Evolutionary conservation across 768 basidiomycete genomes (phyloP).

Genomic region (Lanmaoa pseudosensibilis): DNA sequence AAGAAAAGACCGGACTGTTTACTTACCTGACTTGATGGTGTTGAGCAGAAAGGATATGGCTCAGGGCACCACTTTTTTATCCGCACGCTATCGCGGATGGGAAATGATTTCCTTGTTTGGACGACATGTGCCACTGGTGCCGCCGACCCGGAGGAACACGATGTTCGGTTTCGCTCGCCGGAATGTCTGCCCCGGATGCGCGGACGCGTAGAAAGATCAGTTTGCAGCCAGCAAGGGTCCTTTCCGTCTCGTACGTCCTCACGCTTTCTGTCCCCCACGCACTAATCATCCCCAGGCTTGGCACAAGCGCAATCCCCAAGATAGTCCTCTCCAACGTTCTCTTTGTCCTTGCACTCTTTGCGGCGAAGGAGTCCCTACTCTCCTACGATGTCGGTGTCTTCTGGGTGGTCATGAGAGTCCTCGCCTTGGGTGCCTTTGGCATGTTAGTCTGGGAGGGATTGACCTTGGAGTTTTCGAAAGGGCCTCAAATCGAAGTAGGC

Average conservation of each 20-base stretch:
- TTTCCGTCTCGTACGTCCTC: slow-evolving; percentile 51
- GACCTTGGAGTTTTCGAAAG: slow-evolving; percentile 54
- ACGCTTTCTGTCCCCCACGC: not conserved
- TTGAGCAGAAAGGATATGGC: not conserved
- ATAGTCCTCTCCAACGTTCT: slow-evolving; percentile 62
- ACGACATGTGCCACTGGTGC: not conserved
- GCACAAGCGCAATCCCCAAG: slow-evolving; percentile 51
- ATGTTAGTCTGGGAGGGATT: slow-evolving; percentile 59
- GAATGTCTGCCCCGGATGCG: slow-evolving; percentile 66
- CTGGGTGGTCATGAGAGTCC: slow-evolving; percentile 73
- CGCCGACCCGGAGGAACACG: too few species aligned
- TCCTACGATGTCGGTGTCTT: slow-evolving; percentile 68
- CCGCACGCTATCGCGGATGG: slow-evolving; percentile 1
- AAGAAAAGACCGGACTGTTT: slow-evolving; percentile 1
- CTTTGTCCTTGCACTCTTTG: slow-evolving; percentile 60
- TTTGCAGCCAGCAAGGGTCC: slow-evolving; percentile 54
- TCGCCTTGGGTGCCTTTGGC: slow-evolving; percentile 71
- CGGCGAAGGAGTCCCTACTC: slow-evolving; percentile 66
- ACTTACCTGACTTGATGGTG: slow-evolving; percentile 21
- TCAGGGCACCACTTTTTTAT: slow-evolving; percentile 6
- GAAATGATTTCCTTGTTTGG: slow-evolving; percentile 22
- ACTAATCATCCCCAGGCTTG: slow-evolving; percentile 42
- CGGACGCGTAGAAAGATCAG: slow-evolving; percentile 65
- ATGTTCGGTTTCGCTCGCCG: slow-evolving; percentile 9
- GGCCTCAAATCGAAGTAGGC: slow-evolving; percentile 60